Evolutionary conservation across 2,329 filamentous ascomycete genomes (phyloP).

Genomic region (Herpotrichia juniperi): DNA sequence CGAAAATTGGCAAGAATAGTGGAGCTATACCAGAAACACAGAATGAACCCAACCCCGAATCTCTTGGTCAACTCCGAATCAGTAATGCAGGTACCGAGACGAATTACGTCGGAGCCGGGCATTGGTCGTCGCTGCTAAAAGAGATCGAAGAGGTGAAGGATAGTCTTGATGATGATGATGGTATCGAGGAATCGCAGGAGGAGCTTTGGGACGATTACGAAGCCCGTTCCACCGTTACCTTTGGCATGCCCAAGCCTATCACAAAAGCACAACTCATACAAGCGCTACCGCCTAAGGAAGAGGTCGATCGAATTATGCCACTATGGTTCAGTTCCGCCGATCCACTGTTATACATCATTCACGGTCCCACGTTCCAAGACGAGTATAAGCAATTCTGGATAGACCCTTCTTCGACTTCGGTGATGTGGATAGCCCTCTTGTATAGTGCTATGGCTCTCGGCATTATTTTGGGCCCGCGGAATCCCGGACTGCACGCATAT

Average conservation of each 20-base stretch:
- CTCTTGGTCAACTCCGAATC: constrained; percentile 26
- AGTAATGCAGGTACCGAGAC: constrained; percentile 21
- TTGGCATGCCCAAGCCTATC: constrained; percentile 24
- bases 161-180: constrained; percentile 27
- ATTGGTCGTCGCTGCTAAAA: constrained; percentile 32
- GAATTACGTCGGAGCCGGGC: constrained; percentile 29
- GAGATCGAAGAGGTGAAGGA: constrained; percentile 37
- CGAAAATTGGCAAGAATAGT: not conserved
- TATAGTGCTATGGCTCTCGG: constrained; percentile 25
- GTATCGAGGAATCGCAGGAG: constrained; percentile 13
- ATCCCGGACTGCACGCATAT: constrained; percentile 24
- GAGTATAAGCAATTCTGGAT: constrained; percentile 32
- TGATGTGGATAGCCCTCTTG: constrained; percentile 28
- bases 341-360: constrained; percentile 29
- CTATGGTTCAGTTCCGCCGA: constrained; percentile 31
- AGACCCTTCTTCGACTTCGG: constrained; percentile 17
- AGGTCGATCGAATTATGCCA: constrained; percentile 29
- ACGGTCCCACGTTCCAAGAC: constrained; percentile 28
- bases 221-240: constrained; percentile 26
- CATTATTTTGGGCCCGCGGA: constrained; percentile 29
- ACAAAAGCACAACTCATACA: constrained; percentile 27
- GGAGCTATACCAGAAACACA: not conserved
- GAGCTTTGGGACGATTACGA: constrained; percentile 23
- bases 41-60: constrained; percentile 15
- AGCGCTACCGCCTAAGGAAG: constrained; percentile 31